Conservation (phyloP, 345 rosid genomes). For the Corymbia maculata region DNA sequence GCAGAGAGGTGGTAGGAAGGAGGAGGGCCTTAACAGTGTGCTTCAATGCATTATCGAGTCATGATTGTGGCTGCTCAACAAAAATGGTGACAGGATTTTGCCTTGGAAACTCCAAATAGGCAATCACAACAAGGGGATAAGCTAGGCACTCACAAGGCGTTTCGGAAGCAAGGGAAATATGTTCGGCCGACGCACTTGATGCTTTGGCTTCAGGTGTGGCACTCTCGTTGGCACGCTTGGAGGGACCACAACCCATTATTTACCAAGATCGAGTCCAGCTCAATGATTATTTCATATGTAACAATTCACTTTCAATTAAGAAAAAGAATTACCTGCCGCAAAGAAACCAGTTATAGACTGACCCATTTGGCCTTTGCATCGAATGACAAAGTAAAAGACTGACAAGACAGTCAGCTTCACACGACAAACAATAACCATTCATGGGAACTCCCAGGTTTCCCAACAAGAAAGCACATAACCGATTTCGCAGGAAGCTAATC, state of each 20-base stretch:
- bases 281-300: not conserved
- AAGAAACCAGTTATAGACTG: not conserved
- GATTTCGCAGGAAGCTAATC: not conserved
- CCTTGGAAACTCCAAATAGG: not conserved
- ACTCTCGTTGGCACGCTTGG: not conserved
- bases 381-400: not conserved
- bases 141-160: constrained; percentile 3
- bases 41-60: not conserved
- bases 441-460: not conserved
- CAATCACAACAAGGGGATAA: not conserved
- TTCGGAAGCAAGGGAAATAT: constrained; percentile 3
- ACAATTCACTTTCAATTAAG: not conserved
- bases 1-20: not conserved
- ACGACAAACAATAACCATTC: not conserved
- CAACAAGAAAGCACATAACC: not conserved
- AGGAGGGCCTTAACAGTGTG: not conserved
- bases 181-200: not conserved
- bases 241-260: not conserved
- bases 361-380: not conserved
- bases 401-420: not conserved
- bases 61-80: not conserved
- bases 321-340: not conserved
- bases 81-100: not conserved
- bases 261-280: not conserved
- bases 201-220: not conserved